phyloP scores from a whole-genome alignment of 2,329 filamentous ascomycete species.

The Rachicladosporium sp. region DNA sequence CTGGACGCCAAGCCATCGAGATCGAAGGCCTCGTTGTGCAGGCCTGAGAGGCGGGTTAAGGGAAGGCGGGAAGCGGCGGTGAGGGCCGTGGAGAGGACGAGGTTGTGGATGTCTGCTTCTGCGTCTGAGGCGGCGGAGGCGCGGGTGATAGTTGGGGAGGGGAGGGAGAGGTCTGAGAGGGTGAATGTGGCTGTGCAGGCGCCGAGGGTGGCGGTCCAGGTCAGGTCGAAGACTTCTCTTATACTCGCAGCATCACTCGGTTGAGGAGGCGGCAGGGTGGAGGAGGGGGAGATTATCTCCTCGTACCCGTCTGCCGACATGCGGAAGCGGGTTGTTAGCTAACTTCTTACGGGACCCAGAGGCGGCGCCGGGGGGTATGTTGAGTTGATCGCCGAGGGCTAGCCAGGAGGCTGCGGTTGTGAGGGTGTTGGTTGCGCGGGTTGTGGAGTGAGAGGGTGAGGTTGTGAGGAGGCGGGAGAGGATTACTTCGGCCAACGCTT shows the following conservation, averaged over 20 bases:
- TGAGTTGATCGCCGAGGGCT: conserved; percentile 19
- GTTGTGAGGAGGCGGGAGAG: conserved; percentile 20
- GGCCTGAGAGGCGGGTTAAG: too few species aligned
- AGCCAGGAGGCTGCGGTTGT: conserved; percentile 33
- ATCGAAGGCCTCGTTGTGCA: too few species aligned
- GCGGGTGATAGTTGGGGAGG: neutral
- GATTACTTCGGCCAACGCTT: conserved; percentile 32
- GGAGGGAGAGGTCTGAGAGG: conserved; percentile 26
- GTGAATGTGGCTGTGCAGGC: conserved; percentile 31
- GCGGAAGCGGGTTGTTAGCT: conserved; percentile 29
- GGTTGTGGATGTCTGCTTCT: neutral
- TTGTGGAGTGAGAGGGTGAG: conserved; percentile 6
- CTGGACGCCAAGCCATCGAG: too few species aligned
- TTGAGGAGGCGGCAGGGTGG: conserved; percentile 5
- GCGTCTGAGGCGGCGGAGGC: conserved; percentile 19
- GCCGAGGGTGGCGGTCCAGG: conserved; percentile 27
- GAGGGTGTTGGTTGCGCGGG: conserved; percentile 25
- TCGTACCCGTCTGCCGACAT: conserved; percentile 23
- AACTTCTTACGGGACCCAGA: conserved; percentile 24
- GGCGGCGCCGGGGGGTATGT: conserved; percentile 26
- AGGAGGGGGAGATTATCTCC: conserved; percentile 13
- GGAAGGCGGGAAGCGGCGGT: neutral
- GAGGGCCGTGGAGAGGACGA: neutral
- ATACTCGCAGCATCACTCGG: conserved; percentile 25
- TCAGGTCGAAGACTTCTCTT: conserved; percentile 33